Evolutionary conservation across 495 filamentous ascomycete genomes (phyloP), one percentile per base, ranked within the genome.

Genomic region (Viridothelium virens): DNA sequence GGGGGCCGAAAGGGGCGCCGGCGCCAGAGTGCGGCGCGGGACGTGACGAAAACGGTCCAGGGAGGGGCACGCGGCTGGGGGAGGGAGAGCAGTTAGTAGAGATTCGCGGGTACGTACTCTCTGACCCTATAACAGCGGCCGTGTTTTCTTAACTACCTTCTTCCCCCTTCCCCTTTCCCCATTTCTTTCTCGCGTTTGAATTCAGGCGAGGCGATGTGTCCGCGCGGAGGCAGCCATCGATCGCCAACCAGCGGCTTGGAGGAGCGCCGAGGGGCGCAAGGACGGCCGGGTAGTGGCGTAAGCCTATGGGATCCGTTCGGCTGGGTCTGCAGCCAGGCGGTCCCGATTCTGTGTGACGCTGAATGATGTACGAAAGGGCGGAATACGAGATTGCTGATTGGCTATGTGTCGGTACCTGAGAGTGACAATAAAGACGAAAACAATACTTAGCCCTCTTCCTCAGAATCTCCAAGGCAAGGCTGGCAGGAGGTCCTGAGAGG

Each of bases 251-350:
- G 25, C 25, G 25, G 25, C 25, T 25, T 25, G 25, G 25, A 25
- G 25, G 48, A 53, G 5, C 48, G 48, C 48, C 48, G 11, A 9
- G 48, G 18, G 48, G n/a, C 48, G n/a, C 5, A 16, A 53, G 5
- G 5, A 5, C 12, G n/a, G 5, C n/a, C 48, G 11, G 18, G 48
- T n/a, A 14, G n/a, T 53, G 11, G 48, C 48, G 11, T 53, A n/a
- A 53, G n/a, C n/a, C 48, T 53, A 53, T 25, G n/a, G 11, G 48
- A 53, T 5, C 48, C 48, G n/a, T n/a, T 53, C 48, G n/a, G 48
- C 48, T 53, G 48, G 48, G 48, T 25, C n/a, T 16, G n/a, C 5
- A 25, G 5, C 48, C 11, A 53, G 48, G 48, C 48, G 5, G 10
- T 53, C 48, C 48, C 48, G 48, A 53, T 16, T 53, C 18, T 53